A percentile compares a stretch with the other conserved stretches of the same genome.
phyloP scores from a whole-genome alignment of 2,329 filamentous ascomycete genomes.

The Apiospora koreana region DNA sequence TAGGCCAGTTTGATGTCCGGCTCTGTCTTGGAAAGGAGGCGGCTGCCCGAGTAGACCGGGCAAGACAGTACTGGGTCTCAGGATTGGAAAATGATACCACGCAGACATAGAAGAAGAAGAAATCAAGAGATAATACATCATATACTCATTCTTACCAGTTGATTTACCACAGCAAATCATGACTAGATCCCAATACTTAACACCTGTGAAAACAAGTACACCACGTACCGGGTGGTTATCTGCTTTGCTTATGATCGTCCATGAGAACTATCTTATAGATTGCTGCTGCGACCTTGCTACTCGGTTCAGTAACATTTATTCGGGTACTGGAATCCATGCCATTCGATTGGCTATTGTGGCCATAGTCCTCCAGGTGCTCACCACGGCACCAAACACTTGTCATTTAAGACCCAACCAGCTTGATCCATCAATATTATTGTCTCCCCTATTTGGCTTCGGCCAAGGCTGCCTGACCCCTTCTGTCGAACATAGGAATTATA shows the following conservation, averaged over 20 bases:
- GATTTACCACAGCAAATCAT: neutral
- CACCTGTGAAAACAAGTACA: neutral
- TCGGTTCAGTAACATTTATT: no score
- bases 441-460: no score
- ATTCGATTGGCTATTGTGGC: no score
- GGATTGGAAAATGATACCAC: constrained; percentile 12
- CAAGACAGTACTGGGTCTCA: constrained; percentile 32
- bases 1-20: constrained; percentile 72
- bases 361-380: no score
- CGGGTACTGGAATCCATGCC: no score
- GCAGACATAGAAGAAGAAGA: neutral
- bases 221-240: neutral
- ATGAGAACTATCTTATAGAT: no score
- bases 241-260: no score
- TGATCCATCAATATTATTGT: no score
- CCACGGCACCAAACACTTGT: no score
- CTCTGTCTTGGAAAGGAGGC: constrained; percentile 72
- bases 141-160: neutral
- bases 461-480: no score
- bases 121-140: neutral
- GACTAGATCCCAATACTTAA: neutral
- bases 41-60: constrained; percentile 49
- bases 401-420: no score
- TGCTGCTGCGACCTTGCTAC: no score
- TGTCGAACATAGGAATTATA: neutral